Percentiles rank a stretch among this genome's conserved stretches.
These are phyloP conservation scores for Chimonanthus salicifolius DNA, from an alignment of 164 flowering plant genomes.

Conservation along the genomic window DNA sequence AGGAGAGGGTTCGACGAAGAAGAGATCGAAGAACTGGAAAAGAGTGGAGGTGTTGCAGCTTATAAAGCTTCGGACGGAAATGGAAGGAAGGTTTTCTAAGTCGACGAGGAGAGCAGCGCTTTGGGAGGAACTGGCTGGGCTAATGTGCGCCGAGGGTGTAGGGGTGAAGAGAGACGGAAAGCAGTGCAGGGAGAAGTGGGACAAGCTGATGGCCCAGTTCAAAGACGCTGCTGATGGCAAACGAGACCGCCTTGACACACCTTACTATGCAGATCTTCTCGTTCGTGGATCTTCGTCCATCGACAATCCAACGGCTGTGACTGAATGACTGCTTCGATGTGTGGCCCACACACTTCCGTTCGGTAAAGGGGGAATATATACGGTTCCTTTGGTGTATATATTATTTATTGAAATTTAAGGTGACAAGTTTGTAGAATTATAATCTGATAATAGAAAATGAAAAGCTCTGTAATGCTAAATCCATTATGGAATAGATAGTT, in stretches of 20 bases:
- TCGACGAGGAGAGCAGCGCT: constrained; percentile 1
- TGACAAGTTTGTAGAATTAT: too few relatives aligned
- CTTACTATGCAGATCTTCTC: constrained; percentile 4
- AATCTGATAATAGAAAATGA: too few relatives aligned
- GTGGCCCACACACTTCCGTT: not conserved
- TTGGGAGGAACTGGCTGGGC: constrained; percentile 8
- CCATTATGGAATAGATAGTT: too few relatives aligned
- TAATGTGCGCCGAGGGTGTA: not conserved
- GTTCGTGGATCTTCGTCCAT: not conserved
- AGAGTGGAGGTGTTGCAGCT: constrained; percentile 4
- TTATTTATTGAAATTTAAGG: too few relatives aligned
- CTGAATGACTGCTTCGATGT: not conserved
- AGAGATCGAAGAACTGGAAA: constrained; percentile 11
- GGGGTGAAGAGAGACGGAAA: constrained; percentile 15
- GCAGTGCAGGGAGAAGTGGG: constrained; percentile 13
- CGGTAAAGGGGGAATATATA: not conserved
- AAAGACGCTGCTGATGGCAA: constrained; percentile 11
- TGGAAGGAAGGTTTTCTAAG: constrained; percentile 5
- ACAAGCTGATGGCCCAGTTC: constrained; percentile 10
- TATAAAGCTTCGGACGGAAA: constrained; percentile 8
- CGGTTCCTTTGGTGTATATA: not conserved
- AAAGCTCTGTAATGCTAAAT: too few relatives aligned
- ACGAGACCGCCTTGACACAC: not conserved
- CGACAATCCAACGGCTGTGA: not conserved
- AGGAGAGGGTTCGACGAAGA: not conserved